Evolutionary conservation across 352 stramenopile genomes (phyloP), one percentile per base, ranked within the genome.

Genomic region (Phytophthora pseudosyringae): DNA sequence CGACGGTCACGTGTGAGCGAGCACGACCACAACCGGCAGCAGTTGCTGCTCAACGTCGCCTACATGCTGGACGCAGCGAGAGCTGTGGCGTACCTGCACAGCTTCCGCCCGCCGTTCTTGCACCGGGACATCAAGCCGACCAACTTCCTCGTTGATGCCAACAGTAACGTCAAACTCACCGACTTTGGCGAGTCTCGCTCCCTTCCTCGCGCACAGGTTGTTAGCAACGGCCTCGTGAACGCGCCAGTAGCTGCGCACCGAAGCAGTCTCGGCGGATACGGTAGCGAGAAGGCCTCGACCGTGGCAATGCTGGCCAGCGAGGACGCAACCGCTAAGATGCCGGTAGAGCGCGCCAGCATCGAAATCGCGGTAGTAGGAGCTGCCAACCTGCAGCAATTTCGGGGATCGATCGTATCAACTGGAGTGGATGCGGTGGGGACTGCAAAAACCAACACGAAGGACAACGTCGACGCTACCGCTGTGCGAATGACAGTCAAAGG

Each of bases 51-150:
- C 59, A 80, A 88, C 33, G 39, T 90, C 46, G 76, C 68, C 3
- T 81, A 82, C 58, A 89, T 90, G 70, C 49, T 88, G n/a, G 82
- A 90, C 29, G 83, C 83, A 5, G 78, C 84, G 1, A 75, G 86
- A 13, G 75, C 82, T 7, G 77, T 93, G 0, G 83, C 83, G 1
- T 93, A 93, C 45, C 64, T 93, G 40, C 86, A 94, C 69, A 91
- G 79, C 64, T 91, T 91, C 59, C 73, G 72, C 0, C 83, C 83
- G 13, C 67, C 81, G 5, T 91, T 94, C 64, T 51, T 94, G 11
- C 84, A 93, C 36, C 82, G 85, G 5, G 84, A 93, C 58, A 90
- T 94, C 59, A 92, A 91, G 29, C 82, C 84, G 0, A 71, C 64
- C 29, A 94, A 91, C 66, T 93, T 93, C 53, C 67, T 93, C 1